Percentiles rank a stretch among this genome's conserved stretches.
These are phyloP conservation scores for Isoetes engelmannii DNA, from an alignment of 83 land plant genomes.

Conservation along the genomic window DNA sequence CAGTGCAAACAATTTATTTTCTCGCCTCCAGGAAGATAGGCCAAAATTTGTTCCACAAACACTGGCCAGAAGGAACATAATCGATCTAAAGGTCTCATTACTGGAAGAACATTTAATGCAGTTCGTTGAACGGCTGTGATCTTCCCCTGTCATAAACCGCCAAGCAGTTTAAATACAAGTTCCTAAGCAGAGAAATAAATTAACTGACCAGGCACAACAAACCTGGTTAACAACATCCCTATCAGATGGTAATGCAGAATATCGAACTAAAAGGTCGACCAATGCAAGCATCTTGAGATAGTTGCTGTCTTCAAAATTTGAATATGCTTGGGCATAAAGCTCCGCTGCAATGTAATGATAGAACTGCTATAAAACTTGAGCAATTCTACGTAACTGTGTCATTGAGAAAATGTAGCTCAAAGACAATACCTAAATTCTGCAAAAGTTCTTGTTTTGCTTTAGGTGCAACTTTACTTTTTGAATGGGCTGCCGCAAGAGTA, in stretches of 20 bases:
- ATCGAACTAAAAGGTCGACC: slow-evolving; percentile 39
- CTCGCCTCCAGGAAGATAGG: slow-evolving; percentile 55
- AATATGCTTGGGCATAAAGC: slow-evolving; percentile 63
- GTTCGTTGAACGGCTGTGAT: slow-evolving; percentile 63
- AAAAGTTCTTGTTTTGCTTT: slow-evolving; percentile 89
- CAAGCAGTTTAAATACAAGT: neutral
- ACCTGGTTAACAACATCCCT: neutral
- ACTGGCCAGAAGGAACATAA: slow-evolving; percentile 60
- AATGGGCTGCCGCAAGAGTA: slow-evolving; percentile 37
- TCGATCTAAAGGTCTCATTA: slow-evolving; percentile 47
- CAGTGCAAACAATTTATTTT: slow-evolving; percentile 10
- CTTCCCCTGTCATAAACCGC: slow-evolving; percentile 37
- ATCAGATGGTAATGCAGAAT: slow-evolving; percentile 20
- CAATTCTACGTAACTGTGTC: neutral
- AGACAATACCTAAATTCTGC: slow-evolving; percentile 60
- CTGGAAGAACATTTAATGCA: slow-evolving; percentile 68
- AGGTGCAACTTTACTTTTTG: slow-evolving; percentile 36
- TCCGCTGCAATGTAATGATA: slow-evolving; percentile 49
- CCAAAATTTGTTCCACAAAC: slow-evolving; percentile 46
- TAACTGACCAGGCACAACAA: neutral
- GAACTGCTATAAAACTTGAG: neutral
- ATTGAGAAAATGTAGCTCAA: slow-evolving; percentile 8
- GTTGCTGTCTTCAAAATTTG: slow-evolving; percentile 56
- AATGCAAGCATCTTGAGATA: slow-evolving; percentile 51
- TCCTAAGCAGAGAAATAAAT: neutral